Percentiles rank a stretch among this genome's conserved stretches.
phyloP scores from a whole-genome alignment of 208 protist species.

The Crithidia acanthocephali region DNA sequence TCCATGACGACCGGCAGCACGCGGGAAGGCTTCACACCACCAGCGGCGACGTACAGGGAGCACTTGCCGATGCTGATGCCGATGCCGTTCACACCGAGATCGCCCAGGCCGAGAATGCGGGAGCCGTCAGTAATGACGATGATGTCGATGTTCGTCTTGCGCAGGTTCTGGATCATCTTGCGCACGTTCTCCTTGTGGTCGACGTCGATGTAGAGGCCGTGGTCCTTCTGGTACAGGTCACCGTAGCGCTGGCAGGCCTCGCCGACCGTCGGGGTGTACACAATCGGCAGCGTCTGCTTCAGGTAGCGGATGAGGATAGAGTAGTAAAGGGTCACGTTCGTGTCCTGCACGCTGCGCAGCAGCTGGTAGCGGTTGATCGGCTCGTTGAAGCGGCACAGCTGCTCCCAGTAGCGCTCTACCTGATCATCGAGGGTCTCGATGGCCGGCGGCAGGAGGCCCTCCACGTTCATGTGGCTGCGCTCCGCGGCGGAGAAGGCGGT shows the following conservation, averaged over 20 bases:
- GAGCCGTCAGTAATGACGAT: slow-evolving; percentile 97
- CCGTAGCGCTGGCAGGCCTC: slow-evolving; percentile 93
- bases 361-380: slow-evolving; percentile 84
- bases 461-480: slow-evolving; percentile 57
- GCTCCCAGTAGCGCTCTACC: slow-evolving; percentile 65
- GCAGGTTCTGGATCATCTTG: slow-evolving; percentile 81
- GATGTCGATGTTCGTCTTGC: slow-evolving; percentile 80
- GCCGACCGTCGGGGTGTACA: slow-evolving; percentile 93
- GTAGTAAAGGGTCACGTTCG: slow-evolving; percentile 84
- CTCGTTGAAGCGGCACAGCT: slow-evolving; percentile 66
- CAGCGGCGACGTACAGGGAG: slow-evolving; percentile 92
- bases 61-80: slow-evolving; percentile 96
- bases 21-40: slow-evolving; percentile 79
- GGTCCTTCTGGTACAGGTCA: slow-evolving; percentile 71
- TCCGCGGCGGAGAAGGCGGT: slow-evolving; percentile 73
- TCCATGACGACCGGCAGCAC: slow-evolving; percentile 94
- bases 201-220: slow-evolving; percentile 90
- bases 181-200: slow-evolving; percentile 79
- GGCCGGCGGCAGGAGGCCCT: slow-evolving; percentile 62
- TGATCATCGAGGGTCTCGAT: slow-evolving; percentile 76
- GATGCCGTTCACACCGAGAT: slow-evolving; percentile 95
- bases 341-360: slow-evolving; percentile 57
- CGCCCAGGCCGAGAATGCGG: slow-evolving; percentile 96
- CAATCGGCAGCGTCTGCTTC: slow-evolving; percentile 75
- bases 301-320: slow-evolving; percentile 70